These are phyloP conservation scores for Aureobasidium sp. DNA, from an alignment of 2,329 filamentous ascomycete genomes.

Conservation along the genomic window DNA sequence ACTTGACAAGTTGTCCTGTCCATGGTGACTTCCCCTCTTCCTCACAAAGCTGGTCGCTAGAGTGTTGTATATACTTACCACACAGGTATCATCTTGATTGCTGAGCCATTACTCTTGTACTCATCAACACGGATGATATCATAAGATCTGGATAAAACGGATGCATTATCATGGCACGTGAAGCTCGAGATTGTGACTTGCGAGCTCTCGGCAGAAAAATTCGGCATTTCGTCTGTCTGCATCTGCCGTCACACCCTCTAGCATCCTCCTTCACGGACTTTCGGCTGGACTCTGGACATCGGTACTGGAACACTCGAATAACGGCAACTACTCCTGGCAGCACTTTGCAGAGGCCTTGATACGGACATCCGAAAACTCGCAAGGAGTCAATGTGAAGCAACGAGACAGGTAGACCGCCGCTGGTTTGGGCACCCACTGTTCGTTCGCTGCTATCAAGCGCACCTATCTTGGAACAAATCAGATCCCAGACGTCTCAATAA, in stretches of 20 bases:
- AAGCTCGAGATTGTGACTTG: background rate
- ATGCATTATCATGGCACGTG: constrained; percentile 4
- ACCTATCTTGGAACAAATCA: too few relatives aligned
- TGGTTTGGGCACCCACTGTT: background rate
- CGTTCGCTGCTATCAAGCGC: too few relatives aligned
- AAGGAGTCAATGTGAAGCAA: background rate
- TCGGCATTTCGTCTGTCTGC: constrained; percentile 2
- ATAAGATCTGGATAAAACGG: background rate
- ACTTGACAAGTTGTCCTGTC: constrained; percentile 1
- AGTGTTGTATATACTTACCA: background rate
- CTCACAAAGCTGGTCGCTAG: background rate
- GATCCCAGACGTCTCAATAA: too few relatives aligned
- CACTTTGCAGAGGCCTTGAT: background rate
- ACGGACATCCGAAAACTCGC: background rate
- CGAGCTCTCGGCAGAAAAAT: constrained; percentile 7
- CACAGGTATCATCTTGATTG: too few relatives aligned
- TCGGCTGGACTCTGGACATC: constrained; percentile 2
- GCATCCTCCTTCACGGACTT: background rate
- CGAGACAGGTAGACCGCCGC: background rate
- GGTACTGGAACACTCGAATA: background rate
- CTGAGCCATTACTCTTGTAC: background rate
- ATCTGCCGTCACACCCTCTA: constrained; percentile 6
- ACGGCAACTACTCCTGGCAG: constrained; percentile 1
- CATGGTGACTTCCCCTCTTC: background rate
- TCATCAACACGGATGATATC: background rate